phyloP scores from a whole-genome alignment of 2,329 filamentous ascomycete species.

The Lachnellula cervina region DNA sequence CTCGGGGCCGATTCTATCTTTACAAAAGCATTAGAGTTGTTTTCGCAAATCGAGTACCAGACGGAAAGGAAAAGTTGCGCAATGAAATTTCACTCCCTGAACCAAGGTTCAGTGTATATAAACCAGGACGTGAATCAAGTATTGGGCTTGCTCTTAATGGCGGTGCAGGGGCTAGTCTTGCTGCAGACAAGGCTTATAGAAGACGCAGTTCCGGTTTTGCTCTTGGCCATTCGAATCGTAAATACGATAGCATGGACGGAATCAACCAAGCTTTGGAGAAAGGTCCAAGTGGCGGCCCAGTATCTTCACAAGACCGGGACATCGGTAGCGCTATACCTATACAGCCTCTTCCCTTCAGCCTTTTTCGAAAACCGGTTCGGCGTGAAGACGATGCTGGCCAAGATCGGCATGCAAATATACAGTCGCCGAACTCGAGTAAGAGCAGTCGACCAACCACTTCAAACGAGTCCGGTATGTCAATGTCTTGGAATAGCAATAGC shows the following conservation, averaged over 20 bases:
- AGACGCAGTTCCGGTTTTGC: slow-evolving; percentile 51
- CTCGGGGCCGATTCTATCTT: slow-evolving; percentile 77
- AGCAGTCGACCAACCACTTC: slow-evolving; percentile 30
- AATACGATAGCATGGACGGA: slow-evolving; percentile 28
- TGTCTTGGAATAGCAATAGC: slow-evolving; percentile 24
- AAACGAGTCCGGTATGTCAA: slow-evolving; percentile 26
- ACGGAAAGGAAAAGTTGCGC: slow-evolving; percentile 85
- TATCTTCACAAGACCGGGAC: slow-evolving; percentile 23
- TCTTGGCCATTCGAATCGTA: slow-evolving; percentile 27
- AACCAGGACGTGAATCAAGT: slow-evolving; percentile 38
- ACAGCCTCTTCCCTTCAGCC: slow-evolving; percentile 48
- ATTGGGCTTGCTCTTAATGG: slow-evolving; percentile 27
- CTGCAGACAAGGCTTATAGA: slow-evolving; percentile 55
- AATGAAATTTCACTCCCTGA: slow-evolving; percentile 90
- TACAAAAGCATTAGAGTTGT: slow-evolving; percentile 92
- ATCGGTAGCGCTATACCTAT: slow-evolving; percentile 31
- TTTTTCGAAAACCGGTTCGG: slow-evolving; percentile 28
- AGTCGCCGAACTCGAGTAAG: slow-evolving; percentile 31
- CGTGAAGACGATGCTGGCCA: slow-evolving; percentile 6
- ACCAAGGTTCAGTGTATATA: slow-evolving; percentile 81
- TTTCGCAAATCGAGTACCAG: slow-evolving; percentile 92
- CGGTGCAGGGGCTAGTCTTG: slow-evolving; percentile 45
- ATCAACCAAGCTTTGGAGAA: slow-evolving; percentile 20
- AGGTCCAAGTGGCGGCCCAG: slow-evolving; percentile 20
- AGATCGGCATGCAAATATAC: slow-evolving; percentile 25